phyloP scores from a whole-genome alignment of 2,329 filamentous ascomycete species.

The Akanthomyces dipterigenus region DNA sequence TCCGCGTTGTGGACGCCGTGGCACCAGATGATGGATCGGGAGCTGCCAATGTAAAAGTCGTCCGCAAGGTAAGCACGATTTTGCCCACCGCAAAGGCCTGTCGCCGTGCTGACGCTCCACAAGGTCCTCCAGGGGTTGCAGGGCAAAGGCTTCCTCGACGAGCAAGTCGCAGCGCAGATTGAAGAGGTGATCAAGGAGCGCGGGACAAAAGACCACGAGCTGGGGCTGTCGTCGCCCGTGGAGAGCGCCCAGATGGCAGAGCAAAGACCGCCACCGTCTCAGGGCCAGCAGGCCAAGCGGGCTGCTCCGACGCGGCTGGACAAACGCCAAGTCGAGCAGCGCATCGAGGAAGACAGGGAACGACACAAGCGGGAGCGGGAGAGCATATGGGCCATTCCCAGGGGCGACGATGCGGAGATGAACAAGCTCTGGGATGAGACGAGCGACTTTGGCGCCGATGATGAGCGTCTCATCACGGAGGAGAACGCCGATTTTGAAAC shows the following conservation, averaged over 20 bases:
- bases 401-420: conserved; percentile 59
- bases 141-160: conserved; percentile 64
- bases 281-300: conserved; percentile 28
- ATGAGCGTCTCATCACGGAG: conserved; percentile 69
- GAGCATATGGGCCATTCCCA: conserved; percentile 83
- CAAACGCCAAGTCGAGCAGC: conserved; percentile 85
- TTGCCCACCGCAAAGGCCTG: not conserved
- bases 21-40: conserved; percentile 81
- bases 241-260: conserved; percentile 35
- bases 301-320: conserved; percentile 48
- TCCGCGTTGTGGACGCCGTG: conserved; percentile 85
- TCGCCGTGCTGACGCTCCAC: not conserved
- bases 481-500: conserved; percentile 50
- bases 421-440: conserved; percentile 79
- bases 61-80: conserved; percentile 58
- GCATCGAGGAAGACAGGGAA: conserved; percentile 94
- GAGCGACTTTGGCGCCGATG: conserved; percentile 82
- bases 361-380: conserved; percentile 87
- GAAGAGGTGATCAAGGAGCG: conserved; percentile 77
- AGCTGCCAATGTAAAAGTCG: conserved; percentile 89
- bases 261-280: conserved; percentile 34
- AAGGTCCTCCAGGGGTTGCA: conserved; percentile 66
- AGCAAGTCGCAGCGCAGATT: conserved; percentile 69
- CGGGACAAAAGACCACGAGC: conserved; percentile 56
- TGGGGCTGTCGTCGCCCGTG: conserved; percentile 45